Evolutionary conservation across 208 protist species (phyloP).

Genomic region (Wallacemonas sp.): DNA sequence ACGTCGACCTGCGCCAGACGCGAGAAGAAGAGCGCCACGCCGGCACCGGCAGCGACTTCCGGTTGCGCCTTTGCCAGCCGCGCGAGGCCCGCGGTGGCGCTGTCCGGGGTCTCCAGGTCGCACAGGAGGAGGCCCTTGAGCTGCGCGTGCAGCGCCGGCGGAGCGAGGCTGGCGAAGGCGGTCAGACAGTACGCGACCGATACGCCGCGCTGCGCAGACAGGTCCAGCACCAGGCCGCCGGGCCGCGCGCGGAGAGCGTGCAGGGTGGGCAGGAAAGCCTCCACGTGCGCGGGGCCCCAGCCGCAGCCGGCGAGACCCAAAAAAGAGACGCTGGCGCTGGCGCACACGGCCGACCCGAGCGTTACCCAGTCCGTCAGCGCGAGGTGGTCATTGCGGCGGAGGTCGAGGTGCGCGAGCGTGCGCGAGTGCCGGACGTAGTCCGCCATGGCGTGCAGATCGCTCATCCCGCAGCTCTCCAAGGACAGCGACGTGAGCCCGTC

Average conservation of each 20-base stretch:
- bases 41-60: conserved; percentile 25
- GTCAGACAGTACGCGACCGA: conserved; percentile 3
- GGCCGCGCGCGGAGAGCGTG: conserved; percentile 30
- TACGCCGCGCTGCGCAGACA: conserved; percentile 26
- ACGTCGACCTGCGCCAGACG: conserved; percentile 24
- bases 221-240: conserved; percentile 38
- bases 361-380: conserved; percentile 31
- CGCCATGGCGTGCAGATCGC: conserved; percentile 28
- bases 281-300: conserved; percentile 34
- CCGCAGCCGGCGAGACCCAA: conserved; percentile 51
- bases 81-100: neutral
- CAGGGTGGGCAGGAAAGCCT: conserved; percentile 31
- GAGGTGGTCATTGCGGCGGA: conserved; percentile 47
- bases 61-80: conserved; percentile 21
- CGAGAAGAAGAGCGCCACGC: conserved; percentile 30
- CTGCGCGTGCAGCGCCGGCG: neutral
- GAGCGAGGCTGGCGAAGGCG: neutral
- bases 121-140: conserved; percentile 34
- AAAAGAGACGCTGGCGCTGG: conserved; percentile 21
- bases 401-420: conserved; percentile 41
- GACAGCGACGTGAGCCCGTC: conserved; percentile 41
- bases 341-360: conserved; percentile 37
- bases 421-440: conserved; percentile 30
- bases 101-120: neutral
- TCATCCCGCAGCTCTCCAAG: conserved; percentile 46